Evolutionary conservation across 1,284 basidiomycete species (phyloP), one percentile per base, ranked within the genome.

Genomic region (Leccinum fallax): DNA sequence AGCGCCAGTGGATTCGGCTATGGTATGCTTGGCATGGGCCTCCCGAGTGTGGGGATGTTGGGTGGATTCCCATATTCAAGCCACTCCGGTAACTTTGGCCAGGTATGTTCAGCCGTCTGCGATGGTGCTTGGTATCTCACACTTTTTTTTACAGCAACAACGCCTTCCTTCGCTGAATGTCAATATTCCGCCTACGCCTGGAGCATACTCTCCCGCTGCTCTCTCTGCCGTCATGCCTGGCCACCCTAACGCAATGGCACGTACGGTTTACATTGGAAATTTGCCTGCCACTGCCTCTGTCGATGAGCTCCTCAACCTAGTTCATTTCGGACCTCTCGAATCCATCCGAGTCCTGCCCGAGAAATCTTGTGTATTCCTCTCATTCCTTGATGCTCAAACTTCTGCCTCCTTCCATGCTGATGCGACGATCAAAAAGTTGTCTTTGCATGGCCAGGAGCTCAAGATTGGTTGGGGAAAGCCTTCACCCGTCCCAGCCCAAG

Each of bases 181-280:
- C 62, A 85, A 85, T 38, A 81, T 79, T 48, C 83, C 79, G 5
- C 81, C 78, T 52, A 81, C 82, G 8, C 80, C 77, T 62, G 84
- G 83, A 1, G 83, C 83, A 9, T 93, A 93, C 71, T 90, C 90
- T 2, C 90, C 90, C n/a, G 88, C 85, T 6, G 86, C 85, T 4
- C 80, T 90, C 49, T 81, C 77, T 1, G 87, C 86, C 1, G 85
- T 88, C 2, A 86, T 90, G 1, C 85, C 86, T 40, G 84, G 86
- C 2, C 83, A 84, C 21, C 82, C 81, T 57, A 89, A 86, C 67
- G 76, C 79, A n/a, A 86, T 85, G 1, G 93, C 92, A 9, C 92
- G 97, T 61, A 99, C 97, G 0, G 96, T 99, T 55, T 99, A 98
- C 77, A 91, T 99, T 62, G 97, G 97, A 67, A 98, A 97, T 78